A percentile compares a stretch with the other conserved stretches of the same genome.
These are phyloP conservation scores for Suillus subalutaceus DNA, from an alignment of 768 basidiomycete genomes.

Conservation along the genomic window DNA sequence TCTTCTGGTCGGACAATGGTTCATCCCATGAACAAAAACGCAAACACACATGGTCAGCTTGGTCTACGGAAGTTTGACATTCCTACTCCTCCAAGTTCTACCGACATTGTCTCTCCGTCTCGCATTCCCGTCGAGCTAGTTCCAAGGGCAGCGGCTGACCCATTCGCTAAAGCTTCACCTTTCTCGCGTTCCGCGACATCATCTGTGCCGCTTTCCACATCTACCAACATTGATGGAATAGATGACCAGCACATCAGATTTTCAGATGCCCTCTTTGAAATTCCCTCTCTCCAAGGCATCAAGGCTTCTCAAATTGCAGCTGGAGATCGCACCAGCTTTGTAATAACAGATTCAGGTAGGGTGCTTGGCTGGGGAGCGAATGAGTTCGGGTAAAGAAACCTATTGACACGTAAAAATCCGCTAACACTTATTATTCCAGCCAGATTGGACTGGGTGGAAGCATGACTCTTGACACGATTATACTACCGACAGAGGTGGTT, in stretches of 20 bases:
- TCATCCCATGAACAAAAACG: conserved; percentile 72
- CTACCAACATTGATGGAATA: conserved; percentile 29
- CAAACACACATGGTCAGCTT: conserved; percentile 84
- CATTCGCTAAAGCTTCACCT: conserved; percentile 50
- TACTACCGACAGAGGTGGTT: conserved; percentile 85
- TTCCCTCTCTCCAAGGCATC: conserved; percentile 70
- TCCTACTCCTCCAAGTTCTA: conserved; percentile 31
- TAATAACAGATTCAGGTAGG: conserved; percentile 63
- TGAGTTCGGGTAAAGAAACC: conserved; percentile 65
- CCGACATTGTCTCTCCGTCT: conserved; percentile 22
- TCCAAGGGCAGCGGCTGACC: conserved; percentile 57
- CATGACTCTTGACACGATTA: conserved; percentile 66
- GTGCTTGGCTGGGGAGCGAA: conserved; percentile 93
- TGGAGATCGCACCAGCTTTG: conserved; percentile 74
- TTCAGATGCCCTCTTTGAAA: conserved; percentile 71
- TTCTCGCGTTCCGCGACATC: conserved; percentile 32
- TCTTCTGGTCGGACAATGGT: conserved; percentile 76
- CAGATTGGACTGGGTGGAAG: conserved; percentile 80
- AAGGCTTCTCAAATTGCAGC: conserved; percentile 70
- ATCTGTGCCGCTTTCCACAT: conserved; percentile 24
- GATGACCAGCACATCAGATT: conserved; percentile 57
- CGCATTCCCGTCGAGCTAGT: conserved; percentile 54
- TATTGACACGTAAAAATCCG: conserved; percentile 1
- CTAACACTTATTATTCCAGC: conserved; percentile 38
- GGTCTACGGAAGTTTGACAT: conserved; percentile 72